Evolutionary conservation across 352 stramenopile species (phyloP).

Genomic region (Phytophthora citrophthora): DNA sequence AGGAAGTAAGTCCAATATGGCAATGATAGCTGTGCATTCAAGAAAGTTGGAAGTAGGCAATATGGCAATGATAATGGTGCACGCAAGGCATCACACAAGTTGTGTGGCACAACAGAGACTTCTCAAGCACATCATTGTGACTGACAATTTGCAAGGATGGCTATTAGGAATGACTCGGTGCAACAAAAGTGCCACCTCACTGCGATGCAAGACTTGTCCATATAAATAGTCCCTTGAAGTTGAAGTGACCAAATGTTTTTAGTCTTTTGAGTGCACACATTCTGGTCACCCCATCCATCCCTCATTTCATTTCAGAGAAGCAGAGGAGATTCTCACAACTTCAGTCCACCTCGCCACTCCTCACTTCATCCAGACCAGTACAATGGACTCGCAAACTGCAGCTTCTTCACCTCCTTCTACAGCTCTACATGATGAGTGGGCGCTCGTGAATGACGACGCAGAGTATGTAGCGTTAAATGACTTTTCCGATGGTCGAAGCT

Average conservation of each 20-base stretch:
- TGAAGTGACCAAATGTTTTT: slow-evolving; percentile 22
- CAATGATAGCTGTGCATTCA: too few species aligned
- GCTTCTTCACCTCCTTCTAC: slow-evolving; percentile 23
- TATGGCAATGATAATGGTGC: too few species aligned
- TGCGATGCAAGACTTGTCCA: too few species aligned
- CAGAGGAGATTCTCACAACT: slow-evolving; percentile 10
- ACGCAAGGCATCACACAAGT: too few species aligned
- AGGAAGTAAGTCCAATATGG: too few species aligned
- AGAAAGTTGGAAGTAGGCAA: too few species aligned
- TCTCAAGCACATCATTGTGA: too few species aligned
- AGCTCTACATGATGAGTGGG: slow-evolving; percentile 65
- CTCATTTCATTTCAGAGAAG: slow-evolving; percentile 21
- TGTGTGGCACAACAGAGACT: too few species aligned
- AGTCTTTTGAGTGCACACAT: slow-evolving; percentile 13
- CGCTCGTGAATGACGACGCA: slow-evolving; percentile 69
- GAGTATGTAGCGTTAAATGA: slow-evolving; percentile 46
- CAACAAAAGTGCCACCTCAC: too few species aligned
- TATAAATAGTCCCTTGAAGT: slow-evolving; percentile 7
- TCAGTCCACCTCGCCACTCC: background rate
- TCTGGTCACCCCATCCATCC: slow-evolving; percentile 13
- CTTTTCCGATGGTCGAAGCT: slow-evolving; percentile 18
- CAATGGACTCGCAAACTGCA: slow-evolving; percentile 28
- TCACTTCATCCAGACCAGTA: background rate
- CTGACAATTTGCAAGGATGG: too few species aligned
- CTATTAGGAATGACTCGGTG: too few species aligned